A percentile compares a stretch with the other conserved stretches of the same genome.
phyloP scores from a whole-genome alignment of 192 early-diverging fungal species.

The Podila epicladia region DNA sequence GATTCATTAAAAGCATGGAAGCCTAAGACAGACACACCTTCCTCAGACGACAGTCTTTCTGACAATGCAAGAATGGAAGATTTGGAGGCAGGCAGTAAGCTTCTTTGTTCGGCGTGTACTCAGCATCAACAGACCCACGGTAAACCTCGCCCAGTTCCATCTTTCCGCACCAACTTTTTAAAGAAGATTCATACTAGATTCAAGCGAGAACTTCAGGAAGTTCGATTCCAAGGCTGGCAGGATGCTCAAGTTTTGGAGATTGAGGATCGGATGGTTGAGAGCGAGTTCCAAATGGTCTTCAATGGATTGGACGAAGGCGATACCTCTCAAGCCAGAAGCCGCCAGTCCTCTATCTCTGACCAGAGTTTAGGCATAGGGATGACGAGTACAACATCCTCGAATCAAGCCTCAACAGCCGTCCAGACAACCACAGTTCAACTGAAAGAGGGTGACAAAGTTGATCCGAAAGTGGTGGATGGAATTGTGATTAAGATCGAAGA shows the following conservation, averaged over 20 bases:
- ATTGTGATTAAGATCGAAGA: conserved; percentile 48
- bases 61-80: background rate
- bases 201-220: conserved; percentile 47
- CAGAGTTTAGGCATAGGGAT: background rate
- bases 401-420: background rate
- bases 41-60: background rate
- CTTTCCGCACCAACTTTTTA: conserved; percentile 40
- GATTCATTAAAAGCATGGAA: background rate
- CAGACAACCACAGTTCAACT: background rate
- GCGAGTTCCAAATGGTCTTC: conserved; percentile 47
- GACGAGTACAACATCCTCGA: background rate
- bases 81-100: background rate
- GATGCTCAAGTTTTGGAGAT: conserved; percentile 49
- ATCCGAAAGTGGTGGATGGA: conserved; percentile 8
- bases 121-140: conserved; percentile 37
- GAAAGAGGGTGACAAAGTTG: background rate
- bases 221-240: conserved; percentile 50
- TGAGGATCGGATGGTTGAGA: conserved; percentile 39
- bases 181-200: conserved; percentile 48
- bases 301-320: conserved; percentile 38
- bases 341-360: background rate
- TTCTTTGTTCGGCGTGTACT: background rate
- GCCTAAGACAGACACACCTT: background rate
- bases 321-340: conserved; percentile 2
- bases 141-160: conserved; percentile 30